These are phyloP conservation scores for Phyllosticta citribraziliensis DNA, from an alignment of 2,329 filamentous ascomycete species.

Conservation along the genomic window DNA sequence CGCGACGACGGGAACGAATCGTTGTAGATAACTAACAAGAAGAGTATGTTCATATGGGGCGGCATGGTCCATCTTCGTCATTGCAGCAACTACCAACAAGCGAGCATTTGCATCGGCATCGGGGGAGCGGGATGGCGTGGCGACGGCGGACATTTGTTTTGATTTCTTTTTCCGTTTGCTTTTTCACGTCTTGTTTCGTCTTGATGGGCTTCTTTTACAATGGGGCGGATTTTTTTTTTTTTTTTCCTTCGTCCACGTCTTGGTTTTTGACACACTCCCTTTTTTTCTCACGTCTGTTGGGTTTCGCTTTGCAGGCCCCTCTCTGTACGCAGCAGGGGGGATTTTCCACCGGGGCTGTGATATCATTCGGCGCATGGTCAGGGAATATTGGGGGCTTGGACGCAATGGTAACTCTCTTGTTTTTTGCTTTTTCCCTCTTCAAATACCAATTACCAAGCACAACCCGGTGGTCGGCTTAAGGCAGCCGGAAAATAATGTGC, in stretches of 20 bases:
- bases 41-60: neutral
- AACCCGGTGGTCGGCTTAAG: neutral
- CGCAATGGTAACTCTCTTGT: neutral
- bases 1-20: neutral
- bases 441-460: neutral
- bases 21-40: neutral
- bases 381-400: neutral
- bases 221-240: neutral
- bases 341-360: slow-evolving; percentile 2
- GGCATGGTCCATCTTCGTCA: neutral
- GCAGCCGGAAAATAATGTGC: neutral
- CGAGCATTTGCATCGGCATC: slow-evolving; percentile 7
- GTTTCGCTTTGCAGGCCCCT: neutral
- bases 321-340: neutral
- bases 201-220: neutral
- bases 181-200: neutral
- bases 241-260: neutral
- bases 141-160: neutral
- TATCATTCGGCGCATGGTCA: slow-evolving; percentile 8
- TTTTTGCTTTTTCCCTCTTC: neutral
- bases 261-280: neutral
- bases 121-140: slow-evolving; percentile 1
- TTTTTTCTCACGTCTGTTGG: neutral
- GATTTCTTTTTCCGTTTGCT: neutral
- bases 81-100: neutral